Conservation (phyloP, 2,329 filamentous ascomycete species). For the Pestalotiopsis sp. region DNA sequence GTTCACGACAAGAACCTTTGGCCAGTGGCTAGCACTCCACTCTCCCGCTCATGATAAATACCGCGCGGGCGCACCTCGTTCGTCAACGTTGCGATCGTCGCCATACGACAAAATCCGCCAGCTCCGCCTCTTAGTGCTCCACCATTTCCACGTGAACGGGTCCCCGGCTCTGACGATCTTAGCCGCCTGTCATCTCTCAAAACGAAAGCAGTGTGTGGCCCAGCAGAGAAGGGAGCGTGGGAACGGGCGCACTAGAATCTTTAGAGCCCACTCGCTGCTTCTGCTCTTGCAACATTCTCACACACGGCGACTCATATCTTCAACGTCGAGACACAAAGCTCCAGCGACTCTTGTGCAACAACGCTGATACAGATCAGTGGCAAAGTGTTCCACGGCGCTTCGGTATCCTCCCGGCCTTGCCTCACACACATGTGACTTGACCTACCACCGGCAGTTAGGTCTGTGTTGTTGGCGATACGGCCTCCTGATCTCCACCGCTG, state of each 20-base stretch:
- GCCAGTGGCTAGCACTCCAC: not conserved
- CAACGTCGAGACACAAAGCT: constrained; percentile 31
- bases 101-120: constrained; percentile 3
- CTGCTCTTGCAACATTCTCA: constrained; percentile 8
- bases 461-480: not conserved
- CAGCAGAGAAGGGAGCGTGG: not conserved
- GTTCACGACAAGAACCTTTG: not conserved
- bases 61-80: not conserved
- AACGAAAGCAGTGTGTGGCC: not conserved
- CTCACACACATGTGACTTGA: constrained; percentile 22
- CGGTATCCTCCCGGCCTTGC: constrained; percentile 23
- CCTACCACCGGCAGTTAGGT: constrained; percentile 22
- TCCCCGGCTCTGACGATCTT: constrained; percentile 1
- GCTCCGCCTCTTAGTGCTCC: constrained; percentile 8
- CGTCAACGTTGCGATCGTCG: constrained; percentile 12
- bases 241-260: not conserved
- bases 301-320: constrained; percentile 13
- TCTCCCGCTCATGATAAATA: constrained; percentile 1
- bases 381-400: constrained; percentile 23
- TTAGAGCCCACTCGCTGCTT: not conserved
- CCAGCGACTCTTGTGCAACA: constrained; percentile 22
- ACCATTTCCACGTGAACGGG: constrained; percentile 6
- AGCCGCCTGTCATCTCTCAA: constrained; percentile 3
- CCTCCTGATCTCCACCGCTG: not conserved
- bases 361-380: constrained; percentile 24